Percentiles rank a stretch among this genome's conserved stretches.
Conservation (phyloP, 345 rosid genomes). For the Leavenworthia alabamica region DNA sequence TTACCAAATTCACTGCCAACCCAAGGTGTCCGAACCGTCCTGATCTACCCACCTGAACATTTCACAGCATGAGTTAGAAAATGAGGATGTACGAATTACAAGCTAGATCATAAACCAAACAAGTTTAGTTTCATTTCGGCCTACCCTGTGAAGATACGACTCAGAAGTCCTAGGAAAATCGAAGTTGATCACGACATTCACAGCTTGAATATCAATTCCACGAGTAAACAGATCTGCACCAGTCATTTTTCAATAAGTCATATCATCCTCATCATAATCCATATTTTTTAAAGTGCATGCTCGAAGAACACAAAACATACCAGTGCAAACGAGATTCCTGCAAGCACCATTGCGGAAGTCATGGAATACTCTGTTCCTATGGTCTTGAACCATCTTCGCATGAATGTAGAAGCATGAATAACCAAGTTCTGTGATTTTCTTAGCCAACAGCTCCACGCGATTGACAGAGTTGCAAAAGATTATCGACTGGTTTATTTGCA, state of each 20-base stretch:
- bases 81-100: background rate
- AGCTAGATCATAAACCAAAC: background rate
- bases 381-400: slow-evolving; percentile 99
- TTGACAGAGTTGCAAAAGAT: slow-evolving; percentile 98
- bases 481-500: slow-evolving; percentile 98
- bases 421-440: slow-evolving; percentile 99
- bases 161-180: slow-evolving; percentile 96
- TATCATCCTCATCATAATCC: background rate
- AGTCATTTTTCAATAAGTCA: slow-evolving; percentile 6
- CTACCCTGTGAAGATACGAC: slow-evolving; percentile 98
- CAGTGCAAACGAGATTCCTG: slow-evolving; percentile 99
- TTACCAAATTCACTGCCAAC: slow-evolving; percentile 97
- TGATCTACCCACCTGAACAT: slow-evolving; percentile 84
- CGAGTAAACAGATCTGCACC: slow-evolving; percentile 92
- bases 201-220: slow-evolving; percentile 99
- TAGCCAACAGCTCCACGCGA: slow-evolving; percentile 93
- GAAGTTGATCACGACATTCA: slow-evolving; percentile 94
- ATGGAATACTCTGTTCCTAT: slow-evolving; percentile 98
- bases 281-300: slow-evolving; percentile 7
- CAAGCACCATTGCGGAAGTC: slow-evolving; percentile 99
- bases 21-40: slow-evolving; percentile 99
- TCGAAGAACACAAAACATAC: slow-evolving; percentile 36
- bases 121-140: slow-evolving; percentile 1
- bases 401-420: slow-evolving; percentile 98
- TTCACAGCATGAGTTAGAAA: background rate